Conservation (phyloP, 305 asterid genomes). For the Fraxinus albicans region DNA sequence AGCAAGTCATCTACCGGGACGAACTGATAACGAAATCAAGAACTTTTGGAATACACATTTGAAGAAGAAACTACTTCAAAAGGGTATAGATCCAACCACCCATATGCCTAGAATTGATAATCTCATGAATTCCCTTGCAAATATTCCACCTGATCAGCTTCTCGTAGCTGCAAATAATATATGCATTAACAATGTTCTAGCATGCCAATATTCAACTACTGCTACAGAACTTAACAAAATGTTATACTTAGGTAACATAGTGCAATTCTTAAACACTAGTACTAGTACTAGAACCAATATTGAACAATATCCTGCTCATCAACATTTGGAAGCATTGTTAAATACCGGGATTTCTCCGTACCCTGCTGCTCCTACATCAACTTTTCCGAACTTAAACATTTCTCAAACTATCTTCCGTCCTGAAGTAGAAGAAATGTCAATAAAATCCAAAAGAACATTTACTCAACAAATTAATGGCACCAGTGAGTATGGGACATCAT, state of each 20-base stretch:
- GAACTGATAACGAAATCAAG: slow-evolving; percentile 50
- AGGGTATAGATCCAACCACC: slow-evolving; percentile 42
- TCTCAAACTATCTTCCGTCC: slow-evolving; percentile 8
- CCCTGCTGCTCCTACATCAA: not conserved
- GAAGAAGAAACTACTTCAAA: slow-evolving; percentile 34
- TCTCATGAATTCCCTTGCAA: slow-evolving; percentile 14
- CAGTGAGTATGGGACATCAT: not conserved
- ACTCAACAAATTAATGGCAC: not conserved
- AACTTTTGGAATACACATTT: slow-evolving; percentile 45
- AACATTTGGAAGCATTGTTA: not conserved
- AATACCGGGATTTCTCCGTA: not conserved
- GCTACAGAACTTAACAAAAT: slow-evolving; percentile 26
- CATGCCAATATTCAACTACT: not conserved
- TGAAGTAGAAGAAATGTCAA: not conserved
- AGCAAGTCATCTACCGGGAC: slow-evolving; percentile 38
- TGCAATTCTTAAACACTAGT: slow-evolving; percentile 25
- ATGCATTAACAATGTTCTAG: not conserved
- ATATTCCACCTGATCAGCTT: slow-evolving; percentile 14
- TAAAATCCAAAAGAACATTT: slow-evolving; percentile 5
- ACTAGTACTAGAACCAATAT: not conserved
- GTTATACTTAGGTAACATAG: slow-evolving; percentile 24
- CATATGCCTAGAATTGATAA: slow-evolving; percentile 31
- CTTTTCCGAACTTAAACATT: not conserved
- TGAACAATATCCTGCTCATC: not conserved
- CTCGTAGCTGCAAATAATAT: slow-evolving; percentile 1